A percentile compares a stretch with the other conserved stretches of the same genome.
These are phyloP conservation scores for Solanum chacoense DNA, from an alignment of 305 asterid species.

Conservation along the genomic window DNA sequence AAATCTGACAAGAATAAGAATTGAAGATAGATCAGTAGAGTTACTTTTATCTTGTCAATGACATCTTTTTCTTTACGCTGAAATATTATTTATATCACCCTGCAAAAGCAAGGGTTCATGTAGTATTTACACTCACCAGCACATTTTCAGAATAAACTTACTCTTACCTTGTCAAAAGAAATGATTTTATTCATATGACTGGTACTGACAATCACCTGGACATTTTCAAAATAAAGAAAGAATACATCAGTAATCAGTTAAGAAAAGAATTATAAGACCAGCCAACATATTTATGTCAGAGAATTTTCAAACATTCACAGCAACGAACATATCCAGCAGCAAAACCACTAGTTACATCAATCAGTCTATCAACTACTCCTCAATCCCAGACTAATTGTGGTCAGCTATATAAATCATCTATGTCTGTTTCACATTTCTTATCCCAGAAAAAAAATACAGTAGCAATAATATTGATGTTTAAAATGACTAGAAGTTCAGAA, in stretches of 20 bases:
- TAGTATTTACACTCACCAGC: constrained; percentile 74
- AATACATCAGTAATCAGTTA: not conserved
- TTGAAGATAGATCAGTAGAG: not conserved
- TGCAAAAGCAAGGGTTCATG: constrained; percentile 34
- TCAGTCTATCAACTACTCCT: not conserved
- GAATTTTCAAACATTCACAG: not conserved
- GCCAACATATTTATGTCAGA: not conserved
- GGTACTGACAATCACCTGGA: constrained; percentile 74
- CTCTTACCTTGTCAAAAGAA: constrained; percentile 80
- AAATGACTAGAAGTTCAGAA: not conserved
- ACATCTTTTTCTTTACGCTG: constrained; percentile 5
- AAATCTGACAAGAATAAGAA: constrained; percentile 5
- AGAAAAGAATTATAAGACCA: not conserved
- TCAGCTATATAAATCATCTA: not conserved
- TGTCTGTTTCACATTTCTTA: not conserved
- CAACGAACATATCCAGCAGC: not conserved
- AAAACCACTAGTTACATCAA: not conserved
- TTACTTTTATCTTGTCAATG: constrained; percentile 60
- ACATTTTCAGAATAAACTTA: constrained; percentile 5
- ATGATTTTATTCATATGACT: constrained; percentile 70
- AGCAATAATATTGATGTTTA: not conserved
- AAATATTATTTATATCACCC: not conserved
- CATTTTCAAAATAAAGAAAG: constrained; percentile 10
- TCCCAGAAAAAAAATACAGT: not conserved
- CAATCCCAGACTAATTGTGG: not conserved